Percentiles rank a stretch among this genome's conserved stretches.
phyloP scores from a whole-genome alignment of 2,329 filamentous ascomycete species.

The Aspergillus uvarum region DNA sequence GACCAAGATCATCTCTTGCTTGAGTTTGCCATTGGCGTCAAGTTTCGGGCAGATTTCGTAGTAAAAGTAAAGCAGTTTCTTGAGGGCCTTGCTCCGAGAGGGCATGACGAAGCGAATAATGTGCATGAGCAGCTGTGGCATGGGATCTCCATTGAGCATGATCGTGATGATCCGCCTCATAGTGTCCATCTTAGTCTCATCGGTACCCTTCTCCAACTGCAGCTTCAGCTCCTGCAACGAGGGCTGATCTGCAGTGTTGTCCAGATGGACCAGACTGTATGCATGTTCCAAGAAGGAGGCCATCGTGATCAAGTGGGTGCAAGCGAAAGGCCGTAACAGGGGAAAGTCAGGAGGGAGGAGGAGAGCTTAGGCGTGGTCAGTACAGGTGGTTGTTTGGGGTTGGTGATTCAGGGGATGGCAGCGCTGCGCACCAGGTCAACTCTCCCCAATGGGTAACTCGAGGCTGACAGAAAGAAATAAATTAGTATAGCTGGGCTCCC shows the following conservation, averaged over 20 bases:
- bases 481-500: conserved; percentile 34
- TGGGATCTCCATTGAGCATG: conserved; percentile 97
- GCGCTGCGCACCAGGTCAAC: conserved; percentile 27
- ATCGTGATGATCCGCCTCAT: conserved; percentile 95
- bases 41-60: conserved; percentile 98
- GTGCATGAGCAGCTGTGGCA: conserved; percentile 96
- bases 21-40: conserved; percentile 87
- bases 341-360: conserved; percentile 29
- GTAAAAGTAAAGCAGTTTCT: conserved; percentile 99
- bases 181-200: conserved; percentile 89
- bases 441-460: conserved; percentile 26
- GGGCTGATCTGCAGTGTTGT: conserved; percentile 92
- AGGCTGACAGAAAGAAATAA: conserved; percentile 25
- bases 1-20: conserved; percentile 99
- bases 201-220: conserved; percentile 89
- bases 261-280: conserved; percentile 96
- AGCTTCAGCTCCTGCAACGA: conserved; percentile 86
- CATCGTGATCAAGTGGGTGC: conserved; percentile 60
- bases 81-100: conserved; percentile 90
- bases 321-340: conserved; percentile 21
- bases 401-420: conserved; percentile 12
- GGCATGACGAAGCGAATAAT: conserved; percentile 99
- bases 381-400: conserved; percentile 32
- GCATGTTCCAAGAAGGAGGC: conserved; percentile 90
- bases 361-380: conserved; percentile 35